Percentiles rank a stretch among this genome's conserved stretches.
phyloP scores from a whole-genome alignment of 176 grass and related monocot species.

The Pontederia crassipes region DNA sequence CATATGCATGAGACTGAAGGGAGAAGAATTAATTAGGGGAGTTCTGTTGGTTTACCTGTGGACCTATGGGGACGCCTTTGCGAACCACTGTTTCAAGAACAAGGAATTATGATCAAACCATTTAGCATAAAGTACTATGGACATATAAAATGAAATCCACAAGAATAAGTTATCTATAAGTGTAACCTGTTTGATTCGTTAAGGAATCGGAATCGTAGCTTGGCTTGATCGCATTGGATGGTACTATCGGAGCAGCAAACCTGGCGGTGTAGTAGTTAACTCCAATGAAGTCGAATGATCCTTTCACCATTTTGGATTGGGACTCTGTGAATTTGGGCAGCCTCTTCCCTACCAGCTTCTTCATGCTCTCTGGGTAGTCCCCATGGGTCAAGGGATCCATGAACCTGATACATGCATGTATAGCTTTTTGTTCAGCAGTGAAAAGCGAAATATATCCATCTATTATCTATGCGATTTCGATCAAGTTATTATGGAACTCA shows the following conservation, averaged over 20 bases:
- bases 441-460: too few relatives aligned
- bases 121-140: too few relatives aligned
- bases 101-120: too few relatives aligned
- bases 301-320: slow-evolving; percentile 52
- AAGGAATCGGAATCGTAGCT: slow-evolving; percentile 58
- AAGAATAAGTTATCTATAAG: too few relatives aligned
- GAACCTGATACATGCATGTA: slow-evolving; percentile 33
- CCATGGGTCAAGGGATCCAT: slow-evolving; percentile 72
- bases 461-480: too few relatives aligned
- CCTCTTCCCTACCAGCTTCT: slow-evolving; percentile 41
- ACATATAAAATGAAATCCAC: too few relatives aligned
- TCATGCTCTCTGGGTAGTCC: slow-evolving; percentile 62
- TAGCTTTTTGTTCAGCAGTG: not conserved
- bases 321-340: slow-evolving; percentile 65
- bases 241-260: slow-evolving; percentile 31
- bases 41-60: slow-evolving; percentile 20
- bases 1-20: too few relatives aligned
- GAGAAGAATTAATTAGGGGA: not conserved
- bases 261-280: slow-evolving; percentile 84
- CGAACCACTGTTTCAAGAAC: slow-evolving; percentile 23
- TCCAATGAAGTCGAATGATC: slow-evolving; percentile 87
- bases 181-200: slow-evolving; percentile 44
- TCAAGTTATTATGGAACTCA: not conserved
- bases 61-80: slow-evolving; percentile 43
- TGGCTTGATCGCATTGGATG: slow-evolving; percentile 19